Evolutionary conservation across 768 basidiomycete species (phyloP).

Genomic region (Cyathus striatus): DNA sequence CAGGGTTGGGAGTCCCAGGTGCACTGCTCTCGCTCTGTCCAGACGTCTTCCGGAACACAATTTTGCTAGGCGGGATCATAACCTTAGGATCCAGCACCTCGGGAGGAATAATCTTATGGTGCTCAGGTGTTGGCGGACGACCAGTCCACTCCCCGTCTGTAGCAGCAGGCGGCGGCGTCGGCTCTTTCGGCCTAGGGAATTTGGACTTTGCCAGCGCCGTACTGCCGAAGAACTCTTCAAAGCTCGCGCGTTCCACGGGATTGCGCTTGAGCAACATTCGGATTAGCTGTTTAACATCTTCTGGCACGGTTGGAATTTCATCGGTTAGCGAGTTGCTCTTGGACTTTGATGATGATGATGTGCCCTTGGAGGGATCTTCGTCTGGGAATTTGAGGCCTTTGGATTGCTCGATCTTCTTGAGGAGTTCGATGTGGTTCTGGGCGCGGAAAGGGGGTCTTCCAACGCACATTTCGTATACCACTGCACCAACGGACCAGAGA

Average conservation of each 20-base stretch:
- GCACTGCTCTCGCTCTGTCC: too few relatives aligned
- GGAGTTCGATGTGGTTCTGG: constrained; percentile 90
- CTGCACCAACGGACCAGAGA: constrained; percentile 97
- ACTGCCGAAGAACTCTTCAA: constrained; percentile 89
- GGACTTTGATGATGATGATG: too few relatives aligned
- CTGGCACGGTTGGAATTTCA: constrained; percentile 39
- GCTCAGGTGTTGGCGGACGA: constrained; percentile 54
- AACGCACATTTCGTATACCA: constrained; percentile 92
- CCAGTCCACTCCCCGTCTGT: constrained; percentile 24
- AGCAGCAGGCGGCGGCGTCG: constrained; percentile 22
- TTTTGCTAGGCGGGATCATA: constrained; percentile 80
- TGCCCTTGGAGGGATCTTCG: constrained; percentile 60
- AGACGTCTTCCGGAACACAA: constrained; percentile 53
- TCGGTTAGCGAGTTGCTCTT: too few relatives aligned
- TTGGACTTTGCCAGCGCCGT: constrained; percentile 72
- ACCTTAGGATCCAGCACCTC: constrained; percentile 77
- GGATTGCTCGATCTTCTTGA: constrained; percentile 89
- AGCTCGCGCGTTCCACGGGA: constrained; percentile 80
- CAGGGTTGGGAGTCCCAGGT: constrained; percentile 13
- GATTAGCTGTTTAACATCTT: constrained; percentile 86
- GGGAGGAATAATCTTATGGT: constrained; percentile 70
- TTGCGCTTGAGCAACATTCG: constrained; percentile 77
- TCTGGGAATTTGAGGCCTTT: constrained; percentile 94
- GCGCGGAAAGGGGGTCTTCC: constrained; percentile 95
- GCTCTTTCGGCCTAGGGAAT: constrained; percentile 55